Conservation (phyloP, 495 filamentous ascomycete species). For the Monascus purpureus region DNA sequence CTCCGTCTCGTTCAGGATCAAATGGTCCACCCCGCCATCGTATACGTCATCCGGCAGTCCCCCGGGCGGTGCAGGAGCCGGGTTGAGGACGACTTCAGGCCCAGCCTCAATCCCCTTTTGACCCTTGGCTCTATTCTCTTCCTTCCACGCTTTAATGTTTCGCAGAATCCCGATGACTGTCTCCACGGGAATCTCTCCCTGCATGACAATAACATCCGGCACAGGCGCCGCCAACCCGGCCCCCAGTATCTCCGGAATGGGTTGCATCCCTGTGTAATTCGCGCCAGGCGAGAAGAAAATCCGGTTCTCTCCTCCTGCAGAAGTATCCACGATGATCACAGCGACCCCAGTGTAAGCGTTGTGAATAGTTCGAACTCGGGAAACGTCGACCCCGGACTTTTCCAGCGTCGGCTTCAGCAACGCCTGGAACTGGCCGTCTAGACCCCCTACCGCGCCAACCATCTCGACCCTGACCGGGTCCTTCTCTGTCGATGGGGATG, state of each 20-base stretch:
- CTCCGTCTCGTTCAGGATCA: conserved; percentile 88
- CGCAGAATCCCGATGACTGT: conserved; percentile 55
- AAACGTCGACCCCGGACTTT: conserved; percentile 47
- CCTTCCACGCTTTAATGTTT: conserved; percentile 17
- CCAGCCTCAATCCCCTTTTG: conserved; percentile 30
- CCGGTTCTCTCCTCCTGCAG: conserved; percentile 66
- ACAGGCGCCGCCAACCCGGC: conserved; percentile 19
- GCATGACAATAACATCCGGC: conserved; percentile 65
- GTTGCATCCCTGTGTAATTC: conserved; percentile 44
- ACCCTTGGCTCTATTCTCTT: conserved; percentile 30
- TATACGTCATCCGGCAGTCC: conserved; percentile 55
- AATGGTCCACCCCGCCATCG: conserved; percentile 51
- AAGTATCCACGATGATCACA: conserved; percentile 71
- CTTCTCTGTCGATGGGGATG: conserved; percentile 8
- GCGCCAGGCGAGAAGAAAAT: conserved; percentile 74
- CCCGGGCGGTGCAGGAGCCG: conserved; percentile 57
- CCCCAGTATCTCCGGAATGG: conserved; percentile 27
- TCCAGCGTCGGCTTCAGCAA: conserved; percentile 32
- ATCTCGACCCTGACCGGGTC: conserved; percentile 53
- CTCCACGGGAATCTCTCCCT: conserved; percentile 69
- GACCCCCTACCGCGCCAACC: conserved; percentile 65
- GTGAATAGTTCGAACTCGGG: conserved; percentile 31
- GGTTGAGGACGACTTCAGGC: conserved; percentile 62
- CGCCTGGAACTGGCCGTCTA: conserved; percentile 31
- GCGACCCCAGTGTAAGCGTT: conserved; percentile 62